Conservation (phyloP, 164 flowering plant genomes). For the Vitis amurensis region DNA sequence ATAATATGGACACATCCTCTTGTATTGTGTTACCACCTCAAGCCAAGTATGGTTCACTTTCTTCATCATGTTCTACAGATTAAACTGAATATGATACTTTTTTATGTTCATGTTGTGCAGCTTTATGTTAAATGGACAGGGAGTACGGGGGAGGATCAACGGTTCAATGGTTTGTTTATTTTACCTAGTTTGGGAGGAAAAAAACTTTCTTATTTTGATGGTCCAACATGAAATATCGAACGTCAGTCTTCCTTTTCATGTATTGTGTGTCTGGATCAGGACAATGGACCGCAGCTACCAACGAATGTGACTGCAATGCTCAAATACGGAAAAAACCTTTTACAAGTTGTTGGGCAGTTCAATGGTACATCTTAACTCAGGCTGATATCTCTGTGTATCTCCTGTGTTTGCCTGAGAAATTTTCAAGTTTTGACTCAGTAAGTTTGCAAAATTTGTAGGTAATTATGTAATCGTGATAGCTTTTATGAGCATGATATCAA, state of each 20-base stretch:
- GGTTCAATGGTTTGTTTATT: slow-evolving; percentile 14
- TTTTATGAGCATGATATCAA: slow-evolving; percentile 2
- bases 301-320: slow-evolving; percentile 16
- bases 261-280: slow-evolving; percentile 3
- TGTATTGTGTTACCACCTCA: slow-evolving; percentile 12
- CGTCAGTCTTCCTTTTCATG: background rate
- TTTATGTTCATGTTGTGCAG: slow-evolving; percentile 6
- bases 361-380: slow-evolving; percentile 15
- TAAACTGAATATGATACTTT: background rate
- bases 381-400: background rate
- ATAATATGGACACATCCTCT: slow-evolving; percentile 15
- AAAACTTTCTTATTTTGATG: background rate
- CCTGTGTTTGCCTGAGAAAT: background rate
- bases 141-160: slow-evolving; percentile 8
- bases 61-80: no score
- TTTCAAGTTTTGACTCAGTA: background rate
- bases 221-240: background rate
- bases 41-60: slow-evolving; percentile 15
- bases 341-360: slow-evolving; percentile 17
- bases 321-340: slow-evolving; percentile 13
- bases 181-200: background rate
- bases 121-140: slow-evolving; percentile 17
- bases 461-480: slow-evolving; percentile 4
- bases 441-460: slow-evolving; percentile 1
- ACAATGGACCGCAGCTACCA: slow-evolving; percentile 19